Evolutionary conservation across 1,284 basidiomycete species (phyloP), one percentile per base, ranked within the genome.

Genomic region (Pyrrhoderma lamaoense): DNA sequence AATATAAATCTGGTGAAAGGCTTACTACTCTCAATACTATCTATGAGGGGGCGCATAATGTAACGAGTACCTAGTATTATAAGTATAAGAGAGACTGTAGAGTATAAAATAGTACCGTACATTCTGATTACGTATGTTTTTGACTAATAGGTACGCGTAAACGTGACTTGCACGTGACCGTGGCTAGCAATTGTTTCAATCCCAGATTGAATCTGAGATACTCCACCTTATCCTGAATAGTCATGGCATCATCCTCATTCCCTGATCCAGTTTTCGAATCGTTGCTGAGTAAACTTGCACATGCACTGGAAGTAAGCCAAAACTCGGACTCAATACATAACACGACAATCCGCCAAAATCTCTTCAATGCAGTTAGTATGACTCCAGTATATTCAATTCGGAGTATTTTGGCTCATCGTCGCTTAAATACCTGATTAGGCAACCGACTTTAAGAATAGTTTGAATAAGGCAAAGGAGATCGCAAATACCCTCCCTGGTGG

Each of bases 401-500:
- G 27, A 31, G 11, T 31, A 31, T 31, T 11, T 11, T 5, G 27
- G 27, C 11, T 31, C 27, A 31, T 11, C 27, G 27, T 48, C 46
- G 19, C 7, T 49, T 8, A 21, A 19, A 34, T 16, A 11, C 14
- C 11, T 34, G 22, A 31, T 4, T 31, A 86, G 83, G 83, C 82
- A 11, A 82, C 79, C 54, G 76, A 81, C 21, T 80, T 83, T 64
- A 83, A 78, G 58, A 74, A 67, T 50, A 62, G 74, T 8, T 58
- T 86, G 42, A 62, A 62, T 14, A 73, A 75, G 42, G 84, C 82
- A 0, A 82, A 75, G 59, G 76, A 82, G 3, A 65, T 76, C 39
- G 78, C 81, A 0, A 61, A 58, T 8, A 65, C 68, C 22, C 67
- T 87, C 3, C 79, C 81, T 0, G 84, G 84, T 3, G 84, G 83